These are phyloP conservation scores for Paraphaeosphaeria minitans DNA, from an alignment of 2,329 filamentous ascomycete genomes.

Conservation along the genomic window DNA sequence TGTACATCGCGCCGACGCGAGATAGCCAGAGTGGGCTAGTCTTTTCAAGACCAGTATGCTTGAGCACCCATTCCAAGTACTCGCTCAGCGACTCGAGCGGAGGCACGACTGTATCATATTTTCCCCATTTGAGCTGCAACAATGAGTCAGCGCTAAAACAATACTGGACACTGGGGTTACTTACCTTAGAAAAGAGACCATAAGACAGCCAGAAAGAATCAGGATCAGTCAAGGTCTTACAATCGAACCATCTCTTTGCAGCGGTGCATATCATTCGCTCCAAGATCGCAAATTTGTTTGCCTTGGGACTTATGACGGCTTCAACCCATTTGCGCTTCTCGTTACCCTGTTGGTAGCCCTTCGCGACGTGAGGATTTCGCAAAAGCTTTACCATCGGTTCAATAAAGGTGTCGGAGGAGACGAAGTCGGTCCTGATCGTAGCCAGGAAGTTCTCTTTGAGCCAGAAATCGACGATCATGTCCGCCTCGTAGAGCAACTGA, in stretches of 20 bases:
- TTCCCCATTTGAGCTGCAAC: background rate
- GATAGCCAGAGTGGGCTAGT: background rate
- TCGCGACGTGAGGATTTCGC: slow-evolving; percentile 17
- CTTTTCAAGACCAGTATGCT: background rate
- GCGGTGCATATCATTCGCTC: slow-evolving; percentile 6
- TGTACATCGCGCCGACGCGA: background rate
- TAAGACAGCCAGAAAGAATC: background rate
- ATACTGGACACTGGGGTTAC: background rate
- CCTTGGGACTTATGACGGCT: background rate
- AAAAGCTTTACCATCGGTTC: slow-evolving; percentile 12
- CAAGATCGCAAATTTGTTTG: slow-evolving; percentile 10
- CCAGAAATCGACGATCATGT: slow-evolving; percentile 10
- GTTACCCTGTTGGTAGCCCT: slow-evolving; percentile 12
- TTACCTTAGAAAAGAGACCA: slow-evolving; percentile 2
- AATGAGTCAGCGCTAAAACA: background rate
- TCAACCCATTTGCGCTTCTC: slow-evolving; percentile 17
- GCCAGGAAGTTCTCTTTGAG: background rate
- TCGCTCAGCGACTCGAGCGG: background rate
- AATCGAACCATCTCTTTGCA: slow-evolving; percentile 9
- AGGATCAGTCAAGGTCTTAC: background rate
- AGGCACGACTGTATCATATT: background rate
- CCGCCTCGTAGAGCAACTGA: slow-evolving; percentile 9
- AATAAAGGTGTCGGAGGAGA: slow-evolving; percentile 2
- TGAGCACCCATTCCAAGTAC: background rate
- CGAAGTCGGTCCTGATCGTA: slow-evolving; percentile 8